Evolutionary conservation across 2,329 filamentous ascomycete species (phyloP).

Genomic region (Neonectria faginata): DNA sequence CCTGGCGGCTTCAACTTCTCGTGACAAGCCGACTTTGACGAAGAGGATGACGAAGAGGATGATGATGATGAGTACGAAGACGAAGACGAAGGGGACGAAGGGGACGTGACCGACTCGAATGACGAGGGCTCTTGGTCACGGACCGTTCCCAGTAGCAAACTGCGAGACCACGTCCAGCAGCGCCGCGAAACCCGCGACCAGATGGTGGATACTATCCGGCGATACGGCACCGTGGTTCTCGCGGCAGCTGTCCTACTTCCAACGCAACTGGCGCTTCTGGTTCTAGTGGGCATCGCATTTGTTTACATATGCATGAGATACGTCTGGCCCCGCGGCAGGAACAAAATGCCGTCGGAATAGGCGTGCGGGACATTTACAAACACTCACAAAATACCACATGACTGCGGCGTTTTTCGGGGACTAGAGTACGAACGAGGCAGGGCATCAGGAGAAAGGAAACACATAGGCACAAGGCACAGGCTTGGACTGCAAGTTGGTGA

Average conservation of each 20-base stretch:
- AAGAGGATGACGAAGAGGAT: slow-evolving; percentile 31
- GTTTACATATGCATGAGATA: slow-evolving; percentile 56
- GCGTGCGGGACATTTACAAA: slow-evolving; percentile 32
- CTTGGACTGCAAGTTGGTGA: slow-evolving; percentile 4
- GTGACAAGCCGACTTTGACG: slow-evolving; percentile 60
- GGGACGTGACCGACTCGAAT: slow-evolving; percentile 36
- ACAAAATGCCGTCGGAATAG: slow-evolving; percentile 43
- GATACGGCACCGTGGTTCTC: slow-evolving; percentile 55
- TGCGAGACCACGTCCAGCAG: slow-evolving; percentile 47
- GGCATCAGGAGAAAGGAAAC: slow-evolving; percentile 15
- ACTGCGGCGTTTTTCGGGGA: slow-evolving; percentile 47
- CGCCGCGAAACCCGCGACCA: slow-evolving; percentile 52
- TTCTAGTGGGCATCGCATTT: slow-evolving; percentile 50
- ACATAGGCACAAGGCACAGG: slow-evolving; percentile 13
- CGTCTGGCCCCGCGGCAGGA: slow-evolving; percentile 40
- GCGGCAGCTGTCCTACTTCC: slow-evolving; percentile 62
- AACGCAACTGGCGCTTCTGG: slow-evolving; percentile 53
- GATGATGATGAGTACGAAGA: slow-evolving; percentile 50
- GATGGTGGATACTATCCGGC: slow-evolving; percentile 57
- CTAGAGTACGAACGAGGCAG: slow-evolving; percentile 36
- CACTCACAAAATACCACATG: slow-evolving; percentile 42
- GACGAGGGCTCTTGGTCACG: slow-evolving; percentile 38
- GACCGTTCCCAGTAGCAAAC: slow-evolving; percentile 40
- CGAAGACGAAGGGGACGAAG: slow-evolving; percentile 43
- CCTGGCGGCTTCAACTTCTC: slow-evolving; percentile 57